phyloP scores from a whole-genome alignment of 78 protist genomes.

The Trichosphaerium sp. region DNA sequence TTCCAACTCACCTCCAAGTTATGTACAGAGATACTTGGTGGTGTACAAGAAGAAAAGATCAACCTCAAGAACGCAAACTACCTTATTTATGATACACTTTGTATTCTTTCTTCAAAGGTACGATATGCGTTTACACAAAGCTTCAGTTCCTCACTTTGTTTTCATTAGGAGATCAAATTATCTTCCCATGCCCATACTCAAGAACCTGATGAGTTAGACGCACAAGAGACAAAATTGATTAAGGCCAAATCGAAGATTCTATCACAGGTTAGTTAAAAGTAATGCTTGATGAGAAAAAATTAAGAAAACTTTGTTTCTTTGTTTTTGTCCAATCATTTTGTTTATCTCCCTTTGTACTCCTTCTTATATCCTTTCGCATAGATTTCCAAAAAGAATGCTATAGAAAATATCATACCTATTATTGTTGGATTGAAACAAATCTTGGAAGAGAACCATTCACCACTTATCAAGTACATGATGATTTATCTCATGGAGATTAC shows the following conservation, averaged over 20 bases:
- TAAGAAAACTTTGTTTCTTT: too few relatives aligned
- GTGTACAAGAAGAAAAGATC: slow-evolving; percentile 30
- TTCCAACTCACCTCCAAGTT: slow-evolving; percentile 28
- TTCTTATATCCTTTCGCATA: background rate
- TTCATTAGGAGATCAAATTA: slow-evolving; percentile 34
- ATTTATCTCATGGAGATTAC: slow-evolving; percentile 15
- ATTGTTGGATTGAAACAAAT: slow-evolving; percentile 41
- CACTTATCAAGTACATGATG: slow-evolving; percentile 32
- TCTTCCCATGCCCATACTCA: background rate
- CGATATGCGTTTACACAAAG: too few relatives aligned
- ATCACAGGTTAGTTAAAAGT: background rate
- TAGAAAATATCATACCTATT: slow-evolving; percentile 51
- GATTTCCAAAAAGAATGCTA: slow-evolving; percentile 44
- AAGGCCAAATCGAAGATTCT: background rate
- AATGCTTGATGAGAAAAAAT: background rate
- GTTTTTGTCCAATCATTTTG: background rate
- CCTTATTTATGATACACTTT: slow-evolving; percentile 37
- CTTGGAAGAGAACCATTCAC: slow-evolving; percentile 54
- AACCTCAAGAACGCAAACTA: background rate
- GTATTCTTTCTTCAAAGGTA: slow-evolving; percentile 32
- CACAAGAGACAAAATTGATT: background rate
- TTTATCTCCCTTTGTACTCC: background rate
- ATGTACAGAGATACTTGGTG: slow-evolving; percentile 22
- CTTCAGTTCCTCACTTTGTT: background rate
- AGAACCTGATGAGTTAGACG: background rate